Evolutionary conservation across 495 filamentous ascomycete species (phyloP), one percentile per base, ranked within the genome.

Genomic region (Coniosporium apollinis): DNA sequence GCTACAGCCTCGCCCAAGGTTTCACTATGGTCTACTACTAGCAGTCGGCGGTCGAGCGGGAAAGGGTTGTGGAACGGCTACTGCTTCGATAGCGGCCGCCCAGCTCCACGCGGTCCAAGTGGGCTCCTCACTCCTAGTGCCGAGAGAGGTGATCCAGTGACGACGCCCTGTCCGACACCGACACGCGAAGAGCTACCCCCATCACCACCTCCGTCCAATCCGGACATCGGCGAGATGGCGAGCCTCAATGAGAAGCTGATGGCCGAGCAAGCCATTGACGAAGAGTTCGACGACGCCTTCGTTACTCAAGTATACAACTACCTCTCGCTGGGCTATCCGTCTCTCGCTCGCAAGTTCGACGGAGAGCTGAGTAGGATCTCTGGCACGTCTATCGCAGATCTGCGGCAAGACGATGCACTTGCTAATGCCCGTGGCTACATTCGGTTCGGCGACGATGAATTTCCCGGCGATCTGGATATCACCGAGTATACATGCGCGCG

Each of bases 241-340:
- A 42, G 47, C 41, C 56, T 60, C 22, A 62, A 68, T 31, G 62
- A 63, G 42, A 64, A 59, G 30, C 57, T 60, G 24, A 9, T 32
- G n/a, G 64, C 32, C 24, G 42, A 44, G 21, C 37, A 72, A 26
- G 48, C 61, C 21, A 64, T 79, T 25, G 8, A n/a, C 30, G 61
- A 70, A 9, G 82, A 89, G 49, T 84, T 85, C 45, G 54, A 74
- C 38, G 82, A 92, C 53, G 64, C 57, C n/a, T 87, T 93, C 57
- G 71, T 94, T 26, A 91, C 83, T 2, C 85, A 94, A 54, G 82
- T 94, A 13, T 94, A 86, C 62, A 93, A 94, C 51, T 94, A 94
- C 57, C 65, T 94, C 10, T 91, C 82, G 1, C 67, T 94, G 15
- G 85, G 86, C 3, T 94, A 91, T 52, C 82, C 85, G 5, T 72